Evolutionary conservation across 495 filamentous ascomycete genomes (phyloP), one percentile per base, ranked within the genome.

Genomic region (Pseudomonodictys pantanalensis): DNA sequence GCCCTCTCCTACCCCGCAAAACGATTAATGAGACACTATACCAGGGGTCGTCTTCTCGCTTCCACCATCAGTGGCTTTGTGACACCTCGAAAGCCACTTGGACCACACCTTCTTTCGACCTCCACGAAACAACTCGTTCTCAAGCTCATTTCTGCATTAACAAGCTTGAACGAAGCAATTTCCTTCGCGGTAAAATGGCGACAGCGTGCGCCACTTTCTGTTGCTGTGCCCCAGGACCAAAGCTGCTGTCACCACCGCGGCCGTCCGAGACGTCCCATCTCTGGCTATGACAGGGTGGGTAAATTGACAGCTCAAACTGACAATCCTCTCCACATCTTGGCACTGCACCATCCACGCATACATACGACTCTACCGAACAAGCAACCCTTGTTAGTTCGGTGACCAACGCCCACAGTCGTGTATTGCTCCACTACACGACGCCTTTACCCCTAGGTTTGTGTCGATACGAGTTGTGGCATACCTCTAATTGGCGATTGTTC

Each of bases 51-150:
- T 45, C 42, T 25, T 8, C 54, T 58, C 54, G 54, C 54, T 56
- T 39, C 41, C 52, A 23, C 28, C 20, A 12, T 49, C 50, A n/a
- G 28, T 28, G n/a, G 6, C 22, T 44, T 45, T 52, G 56, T 60
- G 47, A 46, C 56, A 60, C 56, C 44, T 29, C 9, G 42, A 17
- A 25, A 20, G n/a, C 38, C 24, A 60, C 56, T 29, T 53, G 44
- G 56, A 60, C 56, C 56, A 60, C 46, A 24, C 18, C 49, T 60
- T 60, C 56, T 60, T 60, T 52, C 32, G 38, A 60, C 56, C 9
- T 52, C 11, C 43, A 47, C 24, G 18, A n/a, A 47, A 4, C 44
- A 22, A 15, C 44, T 5, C 44, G 3, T 47, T 15, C 44, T 17
- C 3, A 22, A 22, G 17, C 12, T 23, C 41, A 5, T 8, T 11